phyloP scores from a whole-genome alignment of 2,329 filamentous ascomycete species.

The Aspergillus alliaceus region DNA sequence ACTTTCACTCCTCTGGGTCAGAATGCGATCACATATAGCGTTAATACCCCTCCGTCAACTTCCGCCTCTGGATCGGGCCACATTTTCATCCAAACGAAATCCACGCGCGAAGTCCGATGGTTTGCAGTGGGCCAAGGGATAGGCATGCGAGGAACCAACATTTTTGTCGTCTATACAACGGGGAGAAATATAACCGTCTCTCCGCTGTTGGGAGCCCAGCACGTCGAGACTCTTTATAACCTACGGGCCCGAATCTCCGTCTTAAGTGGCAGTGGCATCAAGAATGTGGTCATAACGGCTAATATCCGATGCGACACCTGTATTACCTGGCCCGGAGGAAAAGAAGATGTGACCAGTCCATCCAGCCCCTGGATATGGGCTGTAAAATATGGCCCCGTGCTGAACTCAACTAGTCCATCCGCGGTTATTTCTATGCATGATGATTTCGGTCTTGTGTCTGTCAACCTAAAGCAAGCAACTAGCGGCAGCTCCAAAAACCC shows the following conservation, averaged over 20 bases:
- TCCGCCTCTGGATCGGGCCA: conserved; percentile 50
- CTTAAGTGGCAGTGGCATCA: conserved; percentile 60
- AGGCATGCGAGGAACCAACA: conserved; percentile 57
- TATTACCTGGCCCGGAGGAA: conserved; percentile 23
- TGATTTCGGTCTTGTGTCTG: conserved; percentile 15
- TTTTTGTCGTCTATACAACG: conserved; percentile 61
- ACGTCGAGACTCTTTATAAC: conserved; percentile 52
- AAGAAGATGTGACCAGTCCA: conserved; percentile 14
- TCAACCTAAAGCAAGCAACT: conserved; percentile 24
- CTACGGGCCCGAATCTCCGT: conserved; percentile 51
- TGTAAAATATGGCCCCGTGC: conserved; percentile 20
- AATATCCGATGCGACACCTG: conserved; percentile 51
- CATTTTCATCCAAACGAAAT: conserved; percentile 62
- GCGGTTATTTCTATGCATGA: conserved; percentile 25
- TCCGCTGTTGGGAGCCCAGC: conserved; percentile 51
- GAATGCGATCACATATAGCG: conserved; percentile 3
- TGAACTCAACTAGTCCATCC: conserved; percentile 21
- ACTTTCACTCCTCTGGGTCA: conserved; percentile 2
- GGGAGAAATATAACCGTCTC: conserved; percentile 62
- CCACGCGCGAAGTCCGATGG: conserved; percentile 47
- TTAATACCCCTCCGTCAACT: conserved; percentile 1
- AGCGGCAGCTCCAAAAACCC: conserved; percentile 20
- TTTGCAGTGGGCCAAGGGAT: conserved; percentile 59
- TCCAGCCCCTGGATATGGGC: conserved; percentile 32
- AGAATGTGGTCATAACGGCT: conserved; percentile 55